phyloP scores from a whole-genome alignment of 306 rosid species.

The Fragaria iinumae region DNA sequence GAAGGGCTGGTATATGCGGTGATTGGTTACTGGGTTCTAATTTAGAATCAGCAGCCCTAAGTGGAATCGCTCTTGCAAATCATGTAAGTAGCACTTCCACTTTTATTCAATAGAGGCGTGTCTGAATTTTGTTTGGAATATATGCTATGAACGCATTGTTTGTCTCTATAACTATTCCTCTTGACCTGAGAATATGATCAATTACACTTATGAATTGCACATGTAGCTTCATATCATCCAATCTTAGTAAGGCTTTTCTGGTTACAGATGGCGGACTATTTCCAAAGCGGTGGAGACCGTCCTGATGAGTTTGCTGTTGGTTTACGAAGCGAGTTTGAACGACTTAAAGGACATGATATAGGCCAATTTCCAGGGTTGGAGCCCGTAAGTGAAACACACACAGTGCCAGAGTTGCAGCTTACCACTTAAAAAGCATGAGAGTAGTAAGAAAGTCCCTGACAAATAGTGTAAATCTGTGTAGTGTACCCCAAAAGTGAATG shows the following conservation, averaged over 20 bases:
- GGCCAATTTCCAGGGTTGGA: conserved; percentile 75
- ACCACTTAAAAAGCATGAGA: conserved; percentile 18
- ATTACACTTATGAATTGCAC: background rate
- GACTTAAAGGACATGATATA: conserved; percentile 69
- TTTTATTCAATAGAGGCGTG: background rate
- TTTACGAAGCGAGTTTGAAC: conserved; percentile 56
- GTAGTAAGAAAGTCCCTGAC: background rate
- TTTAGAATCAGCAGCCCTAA: conserved; percentile 80
- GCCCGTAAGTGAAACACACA: conserved; percentile 30
- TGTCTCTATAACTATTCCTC: background rate
- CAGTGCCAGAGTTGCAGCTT: conserved; percentile 39
- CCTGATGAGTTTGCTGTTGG: conserved; percentile 67
- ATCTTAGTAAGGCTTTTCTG: background rate
- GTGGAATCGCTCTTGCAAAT: conserved; percentile 81
- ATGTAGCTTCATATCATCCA: background rate
- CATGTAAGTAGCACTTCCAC: conserved; percentile 48
- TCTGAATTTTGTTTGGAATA: background rate
- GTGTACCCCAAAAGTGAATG: background rate
- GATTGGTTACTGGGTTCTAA: conserved; percentile 96
- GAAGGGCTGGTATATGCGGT: conserved; percentile 92
- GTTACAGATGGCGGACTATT: conserved; percentile 76
- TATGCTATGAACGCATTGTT: background rate
- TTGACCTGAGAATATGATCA: background rate
- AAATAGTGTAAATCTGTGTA: background rate
- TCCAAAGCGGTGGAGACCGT: conserved; percentile 38